Base-by-base conservation (phyloP, 495 filamentous ascomycete genomes). In the Xylaria grammica region DNA sequence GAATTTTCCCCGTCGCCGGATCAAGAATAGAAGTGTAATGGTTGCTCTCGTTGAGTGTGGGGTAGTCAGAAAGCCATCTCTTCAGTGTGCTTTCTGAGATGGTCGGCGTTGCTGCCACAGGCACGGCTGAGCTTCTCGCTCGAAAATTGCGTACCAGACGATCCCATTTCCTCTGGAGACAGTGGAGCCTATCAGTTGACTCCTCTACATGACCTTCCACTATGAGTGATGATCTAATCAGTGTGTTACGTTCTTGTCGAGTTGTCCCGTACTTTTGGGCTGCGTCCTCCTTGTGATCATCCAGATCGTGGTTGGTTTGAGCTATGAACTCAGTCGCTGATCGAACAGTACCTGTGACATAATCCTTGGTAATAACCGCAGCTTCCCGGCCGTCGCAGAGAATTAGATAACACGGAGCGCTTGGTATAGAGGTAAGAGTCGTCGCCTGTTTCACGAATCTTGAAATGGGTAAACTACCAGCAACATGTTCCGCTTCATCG, bases 331-430 rank as follows among this genome's bases (percentile, higher is more conserved):
- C 71, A 9, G 59, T 53, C 2, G 78, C 77, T 0, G 70, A 72
- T 15, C 75, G 74, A 5, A 81, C 65, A 4, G 71, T 69, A 7
- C 82, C 85, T 0, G 74, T 77, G 5, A 62, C 40, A 61, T 81
- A 72, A 66, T 90, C 87, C 69, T 89, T 89, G 62, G 89, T 88
- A 50, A 90, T 72, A 0, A 83, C 74, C 22, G 77, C 66, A 10
- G 79, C 79, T 13, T 60, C 60, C 0, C 60, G 32, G 1, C 85
- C 86, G 50, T 85, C 80, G 62, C 81, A 80, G 61, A 88, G 78
- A 56, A 84, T 82, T 0, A 90, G 68, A 70, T 89, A 91, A 30
- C 30, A 53, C 13, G 48, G 13, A 45, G 54, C 26, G 15, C 50
- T 20, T 50, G 44, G n/a, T 45, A 50, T 48, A 11, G 19, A 19